Evolutionary conservation across 805 yeast species (phyloP).

Genomic region (Kurtzmaniella cleridarum): DNA sequence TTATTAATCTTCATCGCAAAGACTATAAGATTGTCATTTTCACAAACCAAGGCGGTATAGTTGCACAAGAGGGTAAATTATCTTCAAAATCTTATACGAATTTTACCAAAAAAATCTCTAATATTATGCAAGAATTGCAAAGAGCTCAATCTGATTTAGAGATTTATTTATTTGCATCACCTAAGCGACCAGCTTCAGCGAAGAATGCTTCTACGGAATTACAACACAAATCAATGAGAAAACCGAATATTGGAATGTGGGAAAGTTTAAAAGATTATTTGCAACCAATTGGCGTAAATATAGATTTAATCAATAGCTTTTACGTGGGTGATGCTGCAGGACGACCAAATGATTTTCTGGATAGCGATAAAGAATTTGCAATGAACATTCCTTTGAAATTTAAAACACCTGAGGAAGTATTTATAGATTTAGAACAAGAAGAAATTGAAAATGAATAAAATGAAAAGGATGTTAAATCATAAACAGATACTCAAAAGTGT

Average conservation of each 20-base stretch:
- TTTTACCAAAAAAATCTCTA: constrained; percentile 38
- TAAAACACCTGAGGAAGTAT: constrained; percentile 67
- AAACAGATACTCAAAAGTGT: not conserved
- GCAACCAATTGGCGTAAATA: constrained; percentile 7
- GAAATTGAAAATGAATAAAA: not conserved
- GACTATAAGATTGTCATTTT: constrained; percentile 57
- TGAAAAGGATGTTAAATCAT: not conserved
- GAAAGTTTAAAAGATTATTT: constrained; percentile 41
- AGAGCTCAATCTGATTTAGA: constrained; percentile 14
- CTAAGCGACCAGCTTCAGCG: constrained; percentile 43
- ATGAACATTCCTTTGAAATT: constrained; percentile 47
- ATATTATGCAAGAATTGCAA: constrained; percentile 26
- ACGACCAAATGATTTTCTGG: constrained; percentile 69
- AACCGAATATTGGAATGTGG: constrained; percentile 83
- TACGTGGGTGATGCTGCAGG: constrained; percentile 99
- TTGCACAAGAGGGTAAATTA: constrained; percentile 21
- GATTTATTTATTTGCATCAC: constrained; percentile 55
- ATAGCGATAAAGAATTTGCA: constrained; percentile 73
- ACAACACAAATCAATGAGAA: constrained; percentile 45
- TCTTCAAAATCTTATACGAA: constrained; percentile 27
- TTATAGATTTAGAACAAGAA: constrained; percentile 14
- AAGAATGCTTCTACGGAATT: constrained; percentile 20
- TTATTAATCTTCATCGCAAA: constrained; percentile 16
- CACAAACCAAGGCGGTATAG: constrained; percentile 79
- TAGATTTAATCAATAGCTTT: constrained; percentile 44